Base-by-base conservation (phyloP, 768 basidiomycete genomes). In the Russula lepida region DNA sequence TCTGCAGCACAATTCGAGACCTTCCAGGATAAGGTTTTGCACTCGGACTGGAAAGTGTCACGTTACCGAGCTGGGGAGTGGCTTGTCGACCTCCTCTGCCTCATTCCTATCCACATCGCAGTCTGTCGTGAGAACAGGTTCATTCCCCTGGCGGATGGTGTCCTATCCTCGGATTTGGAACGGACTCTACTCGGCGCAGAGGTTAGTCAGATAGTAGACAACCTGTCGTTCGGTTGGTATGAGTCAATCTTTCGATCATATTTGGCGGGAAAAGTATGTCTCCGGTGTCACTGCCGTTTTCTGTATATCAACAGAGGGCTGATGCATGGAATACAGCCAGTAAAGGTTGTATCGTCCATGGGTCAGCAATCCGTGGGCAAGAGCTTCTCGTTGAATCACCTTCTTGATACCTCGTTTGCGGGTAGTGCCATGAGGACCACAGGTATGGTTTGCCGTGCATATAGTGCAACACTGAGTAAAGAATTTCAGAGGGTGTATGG, bases 281-380 rank as follows among this genome's bases (percentile, higher is more conserved):
- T 44, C 35, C 25, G 12, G 33, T 9, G n/a, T 23, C 9, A 1
- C 48, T 17, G n/a, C 1, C 25, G 4, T 30, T 25, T 23, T 0
- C 1, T 37, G 30, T 58, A 57, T 33, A 52, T 28, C 19, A 19
- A 27, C 6, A 46, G 17, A 30, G 25, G 1, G 5, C 9, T 32
- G 27, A 52, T 6, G 47, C 43, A 23, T 46, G 8, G 9, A 13
- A 8, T 28, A 15, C 51, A 84, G 81, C 83, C 82, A 2, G 83
- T 85, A 15, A 79, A 77, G 63, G 84, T 85, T 3, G 84, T 85
- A 1, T 83, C 84, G 0, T 85, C 84, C 0, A 84, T 85, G 84
- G 84, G 83, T 0, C 83, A 84, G 67, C 84, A 85, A 66, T 84
- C 82, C 0, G 84, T 85, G 1, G 84, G 84, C 0, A 84, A 84